Conservation (phyloP, 768 basidiomycete genomes). For the Termitomyces sp. region DNA sequence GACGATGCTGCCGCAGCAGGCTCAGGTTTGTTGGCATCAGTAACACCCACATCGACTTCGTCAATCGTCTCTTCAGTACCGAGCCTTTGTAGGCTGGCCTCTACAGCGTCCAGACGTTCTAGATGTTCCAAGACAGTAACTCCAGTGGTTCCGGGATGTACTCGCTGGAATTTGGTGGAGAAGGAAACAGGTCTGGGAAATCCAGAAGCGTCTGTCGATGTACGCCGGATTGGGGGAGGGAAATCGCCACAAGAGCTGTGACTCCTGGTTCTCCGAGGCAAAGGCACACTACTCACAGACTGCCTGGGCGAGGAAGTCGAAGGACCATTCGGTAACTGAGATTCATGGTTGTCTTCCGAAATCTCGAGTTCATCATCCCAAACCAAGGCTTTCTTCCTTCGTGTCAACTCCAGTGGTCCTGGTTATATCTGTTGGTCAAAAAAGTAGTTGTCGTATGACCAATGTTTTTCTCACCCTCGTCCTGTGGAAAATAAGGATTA, state of each 20-base stretch:
- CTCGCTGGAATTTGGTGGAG: conserved; percentile 77
- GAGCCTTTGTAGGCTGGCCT: conserved; percentile 75
- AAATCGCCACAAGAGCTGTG: conserved; percentile 68
- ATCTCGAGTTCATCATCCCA: conserved; percentile 87
- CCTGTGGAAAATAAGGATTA: conserved; percentile 37
- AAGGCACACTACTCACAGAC: conserved; percentile 61
- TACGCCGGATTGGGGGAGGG: conserved; percentile 66
- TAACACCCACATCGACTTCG: conserved; percentile 63
- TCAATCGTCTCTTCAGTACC: conserved; percentile 48
- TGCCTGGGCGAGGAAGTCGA: conserved; percentile 53
- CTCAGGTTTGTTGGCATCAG: conserved; percentile 27
- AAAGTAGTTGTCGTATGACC: not conserved
- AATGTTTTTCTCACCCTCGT: conserved; percentile 54
- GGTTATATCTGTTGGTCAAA: conserved; percentile 13
- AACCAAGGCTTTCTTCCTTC: conserved; percentile 76
- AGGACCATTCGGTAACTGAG: conserved; percentile 27
- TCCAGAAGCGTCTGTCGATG: conserved; percentile 61
- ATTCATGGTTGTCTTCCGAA: conserved; percentile 49
- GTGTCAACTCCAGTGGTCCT: conserved; percentile 90
- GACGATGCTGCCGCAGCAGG: conserved; percentile 25
- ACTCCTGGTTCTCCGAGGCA: conserved; percentile 51
- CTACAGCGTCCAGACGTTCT: conserved; percentile 80
- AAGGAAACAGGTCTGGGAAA: conserved; percentile 77
- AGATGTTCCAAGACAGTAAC: conserved; percentile 84
- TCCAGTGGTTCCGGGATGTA: conserved; percentile 84